Evolutionary conservation across 164 flowering plant genomes (phyloP), one percentile per base, ranked within the genome.

Genomic region (Malania oleifera): DNA sequence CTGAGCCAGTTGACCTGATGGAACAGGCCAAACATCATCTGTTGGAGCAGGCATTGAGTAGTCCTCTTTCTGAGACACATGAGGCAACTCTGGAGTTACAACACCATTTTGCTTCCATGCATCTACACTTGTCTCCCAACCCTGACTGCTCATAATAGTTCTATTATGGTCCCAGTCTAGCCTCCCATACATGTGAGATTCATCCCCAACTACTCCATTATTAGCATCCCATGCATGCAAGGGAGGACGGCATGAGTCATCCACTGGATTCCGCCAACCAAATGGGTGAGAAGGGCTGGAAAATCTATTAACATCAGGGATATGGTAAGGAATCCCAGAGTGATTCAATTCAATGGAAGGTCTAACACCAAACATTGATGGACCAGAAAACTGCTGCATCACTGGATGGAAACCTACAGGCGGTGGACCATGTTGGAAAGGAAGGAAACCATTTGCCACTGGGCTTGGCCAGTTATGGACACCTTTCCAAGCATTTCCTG

Each of bases 151-250:
- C 66, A 79, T 55, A 15, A 63, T n/a, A 41, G 69, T 78, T 59
- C 97, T 75, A 46, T 66, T 80, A 63, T 69, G 83, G 57, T 86
- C 89, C 93, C 93, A 89, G 13, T 82, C 91, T 29, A 73, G 57
- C 31, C 81, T 80, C n/a, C 77, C 81, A 70, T 74, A 86, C 60
- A 79, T 63, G 65, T 71, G 82, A 45, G 85, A 50, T 51, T 79
- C 88, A 54, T 88, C 86, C 68, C 89, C 78, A 52, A 75, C 77
- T 46, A 66, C 67, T 57, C 81, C 77, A 68, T 76, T 87, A 69
- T 45, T 81, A 31, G 79, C 76, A 72, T 83, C 91, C 96, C 98
- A 91, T 54, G 84, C 91, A 77, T 77, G 85, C 59, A 91, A 56
- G 39, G 78, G 86, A 50, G 84, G 72, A 46, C 82, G 77, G 24